Evolutionary conservation across 2,329 filamentous ascomycete species (phyloP).

Genomic region (Tolypocladium tundrense): DNA sequence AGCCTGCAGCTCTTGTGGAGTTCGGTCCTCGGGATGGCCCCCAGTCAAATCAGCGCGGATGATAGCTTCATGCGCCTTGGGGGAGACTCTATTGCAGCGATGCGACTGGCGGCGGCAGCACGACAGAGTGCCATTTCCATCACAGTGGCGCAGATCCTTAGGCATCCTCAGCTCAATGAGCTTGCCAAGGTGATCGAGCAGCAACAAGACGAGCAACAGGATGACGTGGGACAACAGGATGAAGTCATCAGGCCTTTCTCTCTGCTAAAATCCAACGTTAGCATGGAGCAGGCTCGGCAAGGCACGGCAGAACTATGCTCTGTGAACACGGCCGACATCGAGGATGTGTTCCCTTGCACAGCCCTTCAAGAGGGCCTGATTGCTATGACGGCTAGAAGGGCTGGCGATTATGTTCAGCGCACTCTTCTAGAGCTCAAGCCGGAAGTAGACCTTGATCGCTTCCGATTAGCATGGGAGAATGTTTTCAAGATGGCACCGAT

Average conservation of each 20-base stretch:
- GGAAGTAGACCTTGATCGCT: not conserved
- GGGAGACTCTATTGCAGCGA: not conserved
- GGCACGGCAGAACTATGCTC: not conserved
- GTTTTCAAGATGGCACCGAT: not conserved
- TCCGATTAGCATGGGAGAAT: not conserved
- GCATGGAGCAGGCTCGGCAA: not conserved
- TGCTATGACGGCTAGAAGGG: not conserved
- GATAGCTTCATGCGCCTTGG: not conserved
- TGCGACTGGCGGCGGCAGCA: not conserved
- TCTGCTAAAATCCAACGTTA: not conserved
- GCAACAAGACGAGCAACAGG: not conserved
- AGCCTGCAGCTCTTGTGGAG: not conserved
- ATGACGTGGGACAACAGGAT: too few species aligned
- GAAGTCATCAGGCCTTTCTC: not conserved
- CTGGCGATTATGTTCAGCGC: not conserved
- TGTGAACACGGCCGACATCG: not conserved
- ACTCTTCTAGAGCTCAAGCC: not conserved
- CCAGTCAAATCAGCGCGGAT: not conserved
- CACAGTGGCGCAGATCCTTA: not conserved
- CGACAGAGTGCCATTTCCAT: not conserved
- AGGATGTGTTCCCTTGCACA: not conserved
- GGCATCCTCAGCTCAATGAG: not conserved
- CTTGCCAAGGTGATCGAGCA: not conserved
- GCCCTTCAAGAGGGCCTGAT: not conserved
- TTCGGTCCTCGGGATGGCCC: not conserved